Conservation (phyloP, 129 eudicot species). For the Solidago caesia region DNA sequence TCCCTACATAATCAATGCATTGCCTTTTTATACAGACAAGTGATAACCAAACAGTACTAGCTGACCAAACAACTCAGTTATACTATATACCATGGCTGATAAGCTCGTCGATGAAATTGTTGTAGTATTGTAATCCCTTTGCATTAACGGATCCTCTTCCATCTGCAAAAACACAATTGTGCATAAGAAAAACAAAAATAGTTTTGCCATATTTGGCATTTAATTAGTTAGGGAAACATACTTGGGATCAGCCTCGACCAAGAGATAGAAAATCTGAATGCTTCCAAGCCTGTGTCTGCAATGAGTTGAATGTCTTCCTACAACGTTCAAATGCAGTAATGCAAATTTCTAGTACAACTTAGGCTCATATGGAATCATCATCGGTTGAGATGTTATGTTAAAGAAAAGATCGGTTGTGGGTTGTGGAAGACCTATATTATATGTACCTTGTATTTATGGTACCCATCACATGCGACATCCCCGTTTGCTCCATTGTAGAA, state of each 20-base stretch:
- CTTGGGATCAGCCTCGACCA: constrained; percentile 90
- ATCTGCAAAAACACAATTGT: constrained; percentile 32
- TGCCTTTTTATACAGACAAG: neutral
- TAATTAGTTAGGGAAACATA: constrained; percentile 32
- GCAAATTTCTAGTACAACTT: neutral
- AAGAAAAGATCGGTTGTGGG: constrained; percentile 12
- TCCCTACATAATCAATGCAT: constrained; percentile 44
- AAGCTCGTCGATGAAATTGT: constrained; percentile 61
- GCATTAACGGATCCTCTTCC: constrained; percentile 68
- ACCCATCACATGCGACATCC: constrained; percentile 74
- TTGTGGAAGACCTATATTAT: neutral
- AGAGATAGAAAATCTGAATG: constrained; percentile 70
- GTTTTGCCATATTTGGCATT: neutral
- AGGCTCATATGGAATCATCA: neutral
- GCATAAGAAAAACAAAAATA: constrained; percentile 9
- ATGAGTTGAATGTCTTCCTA: constrained; percentile 74
- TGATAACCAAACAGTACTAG: constrained; percentile 11
- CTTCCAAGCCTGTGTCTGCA: constrained; percentile 67
- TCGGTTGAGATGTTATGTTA: neutral
- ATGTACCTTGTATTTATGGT: constrained; percentile 85
- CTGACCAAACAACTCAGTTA: constrained; percentile 2
- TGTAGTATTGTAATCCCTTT: constrained; percentile 67
- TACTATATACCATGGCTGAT: constrained; percentile 47
- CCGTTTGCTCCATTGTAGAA: constrained; percentile 46
- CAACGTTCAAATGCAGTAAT: constrained; percentile 4